Base-by-base conservation (phyloP, 129 eudicot species). In the Tagetes erecta region DNA sequence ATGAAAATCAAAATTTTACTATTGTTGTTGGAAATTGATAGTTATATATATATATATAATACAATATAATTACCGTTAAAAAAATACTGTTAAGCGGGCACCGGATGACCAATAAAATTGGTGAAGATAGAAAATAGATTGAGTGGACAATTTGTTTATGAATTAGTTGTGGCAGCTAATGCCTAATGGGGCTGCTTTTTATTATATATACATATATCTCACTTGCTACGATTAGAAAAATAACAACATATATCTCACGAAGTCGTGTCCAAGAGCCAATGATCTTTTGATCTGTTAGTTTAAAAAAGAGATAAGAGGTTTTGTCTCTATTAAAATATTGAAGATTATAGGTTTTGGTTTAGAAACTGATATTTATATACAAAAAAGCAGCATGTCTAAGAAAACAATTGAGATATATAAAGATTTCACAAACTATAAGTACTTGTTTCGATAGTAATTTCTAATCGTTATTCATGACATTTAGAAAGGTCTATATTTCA, bases 131-230 rank as follows among this genome's bases (percentile, higher is more conserved):
- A 40, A 67, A 45, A 45, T 8, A n/a, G 72, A 4, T 50, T 50
- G 34, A 70, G 49, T 70, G 64, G 46, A 40, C 34, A 35, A 35
- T 34, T n/a, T 11, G n/a, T 70, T 52, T 34, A 67, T 30, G 31
- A 6, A n/a, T 51, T 34, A 50, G 36, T 53, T 51, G 36, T 11
- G 14, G 8, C 63, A 36, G 35, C 63, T 14, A 70, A 70, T 36
- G 7, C n/a, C 63, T 14, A 70, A 70, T 36, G 7, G 60, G 60
- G 36, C 35, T 36, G 63, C 60, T 30, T 20, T 55, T 55, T 5
- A 35, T 51, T 39, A 27, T 71, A 71, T 53, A 46, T 14, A 71
- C 51, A 11, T 71, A 65, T 63, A 35, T 8, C 64, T 70, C 72
- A 68, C 41, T 20, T 20, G 27, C 27, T 20, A 20, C 27, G 27